A percentile compares a stretch with the other conserved stretches of the same genome.
phyloP scores from a whole-genome alignment of 768 basidiomycete genomes.

The Mycena vitilis region DNA sequence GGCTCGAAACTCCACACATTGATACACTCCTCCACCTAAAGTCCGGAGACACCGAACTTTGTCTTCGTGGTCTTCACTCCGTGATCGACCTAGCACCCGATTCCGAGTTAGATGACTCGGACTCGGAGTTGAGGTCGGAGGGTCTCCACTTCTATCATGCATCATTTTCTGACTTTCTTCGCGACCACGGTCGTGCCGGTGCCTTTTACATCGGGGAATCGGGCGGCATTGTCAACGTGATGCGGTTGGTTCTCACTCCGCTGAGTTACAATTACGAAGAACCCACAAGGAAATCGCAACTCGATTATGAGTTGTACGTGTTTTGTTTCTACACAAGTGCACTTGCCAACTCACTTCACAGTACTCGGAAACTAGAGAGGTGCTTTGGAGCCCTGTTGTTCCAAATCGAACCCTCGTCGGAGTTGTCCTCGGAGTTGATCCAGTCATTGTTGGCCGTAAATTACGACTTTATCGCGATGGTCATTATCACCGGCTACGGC shows the following conservation, averaged over 20 bases:
- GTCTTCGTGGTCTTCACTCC: conserved; percentile 15
- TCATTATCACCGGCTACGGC: too few relatives aligned
- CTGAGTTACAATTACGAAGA: conserved; percentile 7
- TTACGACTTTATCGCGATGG: neutral
- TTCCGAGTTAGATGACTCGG: too few relatives aligned
- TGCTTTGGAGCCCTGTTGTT: neutral
- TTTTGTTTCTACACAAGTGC: too few relatives aligned
- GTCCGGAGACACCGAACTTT: neutral
- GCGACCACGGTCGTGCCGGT: neutral
- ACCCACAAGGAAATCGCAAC: neutral
- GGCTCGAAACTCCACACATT: neutral
- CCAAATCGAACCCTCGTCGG: neutral
- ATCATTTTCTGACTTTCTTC: conserved; percentile 8
- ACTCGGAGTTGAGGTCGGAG: too few relatives aligned
- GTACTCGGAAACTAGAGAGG: neutral
- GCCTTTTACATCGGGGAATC: neutral
- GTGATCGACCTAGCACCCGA: neutral
- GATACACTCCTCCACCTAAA: conserved; percentile 3
- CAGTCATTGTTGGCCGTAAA: neutral
- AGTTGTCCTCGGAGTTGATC: neutral
- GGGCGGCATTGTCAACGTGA: neutral
- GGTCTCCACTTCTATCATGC: neutral
- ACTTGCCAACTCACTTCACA: too few relatives aligned
- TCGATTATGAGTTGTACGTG: neutral
- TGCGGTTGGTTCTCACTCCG: neutral